Evolutionary conservation across 2,329 filamentous ascomycete genomes (phyloP), one percentile per base, ranked within the genome.

Genomic region (Pseudonectria foliicola): DNA sequence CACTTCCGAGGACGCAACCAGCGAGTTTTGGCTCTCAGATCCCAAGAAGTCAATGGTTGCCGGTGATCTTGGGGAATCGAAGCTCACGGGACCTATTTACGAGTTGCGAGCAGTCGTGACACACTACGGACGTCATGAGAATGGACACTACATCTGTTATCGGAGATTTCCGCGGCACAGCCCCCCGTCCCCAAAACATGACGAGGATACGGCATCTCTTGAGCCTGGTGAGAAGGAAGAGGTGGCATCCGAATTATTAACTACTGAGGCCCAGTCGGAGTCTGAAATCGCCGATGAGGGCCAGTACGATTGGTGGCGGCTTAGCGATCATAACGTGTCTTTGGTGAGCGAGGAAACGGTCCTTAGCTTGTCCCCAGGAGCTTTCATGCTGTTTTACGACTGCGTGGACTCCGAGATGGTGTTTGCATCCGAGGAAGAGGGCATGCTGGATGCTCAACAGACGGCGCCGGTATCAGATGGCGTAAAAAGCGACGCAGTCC

Each of bases 361-460:
- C 1, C 64, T 92, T 33, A 71, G 70, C 3, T 82, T 94, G 48
- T 80, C 80, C 0, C 55, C 60, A 0, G 87, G 86, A 2, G 90
- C 89, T 1, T 96, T 96, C 55, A 96, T 98, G 90, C 72, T 96
- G 1, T 96, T 96, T 58, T 98, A 96, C 57, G 90, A 98, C 56
- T 77, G 75, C 30, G 65, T 83, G 15, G 77, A 82, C 38, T 59
- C 69, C 1, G 63, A 57, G 25, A 64, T 67, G 18, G 55, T 81
- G 13, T 56, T 70, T 8, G 51, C 57, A 15, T 48, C 56, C 15
- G 55, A 60, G 18, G 44, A 46, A 12, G 42, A 34, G 14, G 41
- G 39, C 12, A 47, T 48, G 40, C 38, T 48, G 28, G 45, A 54
- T 25, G 46, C 38, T 10, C 35, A 40, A 10, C 48, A 55, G 14